Evolutionary conservation across 164 flowering plant species (phyloP).

Genomic region (Dillenia suffruticosa): DNA sequence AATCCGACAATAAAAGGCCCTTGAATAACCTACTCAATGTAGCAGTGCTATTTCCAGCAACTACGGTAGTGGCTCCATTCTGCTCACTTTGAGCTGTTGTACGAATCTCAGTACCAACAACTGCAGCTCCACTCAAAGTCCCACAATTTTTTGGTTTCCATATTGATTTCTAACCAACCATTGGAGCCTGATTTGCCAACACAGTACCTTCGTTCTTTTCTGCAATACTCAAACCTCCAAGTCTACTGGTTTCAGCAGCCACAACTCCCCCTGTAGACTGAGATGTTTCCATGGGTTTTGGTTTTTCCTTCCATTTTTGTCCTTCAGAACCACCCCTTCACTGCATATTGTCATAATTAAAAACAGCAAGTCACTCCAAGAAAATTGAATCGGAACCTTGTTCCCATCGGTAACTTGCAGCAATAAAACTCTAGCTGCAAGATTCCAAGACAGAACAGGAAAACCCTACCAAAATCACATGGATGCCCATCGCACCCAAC

Average conservation of each 20-base stretch:
- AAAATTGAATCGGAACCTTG: too few relatives aligned
- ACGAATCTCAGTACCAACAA: constrained; percentile 16
- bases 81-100: constrained; percentile 11
- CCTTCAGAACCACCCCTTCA: constrained; percentile 22
- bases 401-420: too few relatives aligned
- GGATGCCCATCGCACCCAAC: too few relatives aligned
- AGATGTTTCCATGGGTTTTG: constrained; percentile 15
- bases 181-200: constrained; percentile 16
- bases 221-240: constrained; percentile 26
- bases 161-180: constrained; percentile 22
- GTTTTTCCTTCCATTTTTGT: constrained; percentile 40
- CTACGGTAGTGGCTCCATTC: constrained; percentile 14
- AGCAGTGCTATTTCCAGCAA: constrained; percentile 18
- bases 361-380: background rate
- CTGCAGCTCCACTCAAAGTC: constrained; percentile 39
- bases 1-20: constrained; percentile 47
- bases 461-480: too few relatives aligned
- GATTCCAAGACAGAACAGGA: too few relatives aligned
- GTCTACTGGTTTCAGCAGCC: constrained; percentile 16
- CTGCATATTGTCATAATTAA: constrained; percentile 22
- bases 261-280: constrained; percentile 13
- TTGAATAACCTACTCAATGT: constrained; percentile 39
- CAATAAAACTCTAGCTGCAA: too few relatives aligned
- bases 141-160: constrained; percentile 58
- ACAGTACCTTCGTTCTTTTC: constrained; percentile 15